Conservation (phyloP, 2,329 filamentous ascomycete genomes). For the Ascochyta fabae region DNA sequence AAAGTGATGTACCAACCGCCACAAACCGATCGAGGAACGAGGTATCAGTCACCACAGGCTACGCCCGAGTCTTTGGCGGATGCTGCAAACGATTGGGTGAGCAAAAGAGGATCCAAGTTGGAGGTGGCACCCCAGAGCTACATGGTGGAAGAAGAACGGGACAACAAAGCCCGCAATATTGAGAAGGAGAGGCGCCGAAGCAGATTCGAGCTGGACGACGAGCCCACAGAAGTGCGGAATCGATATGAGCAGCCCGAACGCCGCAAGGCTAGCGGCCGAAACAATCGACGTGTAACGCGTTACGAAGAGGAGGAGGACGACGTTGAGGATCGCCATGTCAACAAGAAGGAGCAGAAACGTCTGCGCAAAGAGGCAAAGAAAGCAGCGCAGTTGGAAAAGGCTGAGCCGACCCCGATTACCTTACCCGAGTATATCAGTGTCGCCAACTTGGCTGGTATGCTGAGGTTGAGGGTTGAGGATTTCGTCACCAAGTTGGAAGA, state of each 20-base stretch:
- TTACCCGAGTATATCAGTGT: conserved; percentile 93
- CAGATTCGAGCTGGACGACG: conserved; percentile 35
- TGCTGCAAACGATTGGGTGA: conserved; percentile 38
- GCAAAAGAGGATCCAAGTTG: conserved; percentile 22
- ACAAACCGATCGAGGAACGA: conserved; percentile 10
- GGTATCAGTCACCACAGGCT: neutral
- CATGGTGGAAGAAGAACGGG: conserved; percentile 20
- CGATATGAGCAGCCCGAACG: conserved; percentile 42
- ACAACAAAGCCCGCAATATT: conserved; percentile 26
- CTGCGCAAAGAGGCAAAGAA: conserved; percentile 45
- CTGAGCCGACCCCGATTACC: conserved; percentile 61
- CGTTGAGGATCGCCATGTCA: conserved; percentile 29
- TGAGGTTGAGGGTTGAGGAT: conserved; percentile 72
- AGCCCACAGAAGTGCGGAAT: conserved; percentile 29
- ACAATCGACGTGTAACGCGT: conserved; percentile 30
- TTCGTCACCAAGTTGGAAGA: conserved; percentile 80
- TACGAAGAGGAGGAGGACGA: conserved; percentile 38
- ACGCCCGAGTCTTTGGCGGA: conserved; percentile 29
- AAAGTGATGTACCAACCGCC: conserved; percentile 18
- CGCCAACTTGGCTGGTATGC: conserved; percentile 75
- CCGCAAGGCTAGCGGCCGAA: conserved; percentile 24
- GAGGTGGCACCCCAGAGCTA: conserved; percentile 20
- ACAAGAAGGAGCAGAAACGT: conserved; percentile 42
- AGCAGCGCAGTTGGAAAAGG: conserved; percentile 37
- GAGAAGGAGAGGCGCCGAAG: conserved; percentile 32